A percentile compares a stretch with the other conserved stretches of the same genome.
Conservation (phyloP, 2,329 filamentous ascomycete genomes). For the Ceratocystis variospora region DNA sequence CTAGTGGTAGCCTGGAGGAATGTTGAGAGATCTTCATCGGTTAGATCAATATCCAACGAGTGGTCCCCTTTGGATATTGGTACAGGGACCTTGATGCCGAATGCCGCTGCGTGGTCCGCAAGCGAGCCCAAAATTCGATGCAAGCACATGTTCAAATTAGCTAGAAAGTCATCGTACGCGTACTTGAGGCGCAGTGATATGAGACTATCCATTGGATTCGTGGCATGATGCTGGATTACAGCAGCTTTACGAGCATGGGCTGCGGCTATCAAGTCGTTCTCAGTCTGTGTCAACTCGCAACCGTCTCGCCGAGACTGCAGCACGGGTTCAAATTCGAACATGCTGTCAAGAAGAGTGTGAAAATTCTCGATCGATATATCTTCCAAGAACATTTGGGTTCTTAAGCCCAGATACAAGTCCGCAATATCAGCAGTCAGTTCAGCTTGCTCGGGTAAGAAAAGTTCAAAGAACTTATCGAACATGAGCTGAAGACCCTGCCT, state of each 20-base stretch:
- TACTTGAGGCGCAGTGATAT: not conserved
- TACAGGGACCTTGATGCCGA: conserved; percentile 28
- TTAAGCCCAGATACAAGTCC: conserved; percentile 16
- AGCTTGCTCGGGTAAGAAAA: conserved; percentile 26
- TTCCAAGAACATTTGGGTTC: conserved; percentile 19
- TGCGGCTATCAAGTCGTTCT: conserved; percentile 16
- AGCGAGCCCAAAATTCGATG: conserved; percentile 26
- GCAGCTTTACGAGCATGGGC: conserved; percentile 14
- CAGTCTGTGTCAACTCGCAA: conserved; percentile 14
- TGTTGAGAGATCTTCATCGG: conserved; percentile 31
- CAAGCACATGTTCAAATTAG: conserved; percentile 26
- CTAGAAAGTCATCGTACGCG: conserved; percentile 22
- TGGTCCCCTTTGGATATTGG: conserved; percentile 23
- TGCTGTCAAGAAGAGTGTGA: conserved; percentile 14
- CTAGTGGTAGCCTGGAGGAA: conserved; percentile 33
- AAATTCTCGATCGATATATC: conserved; percentile 11
- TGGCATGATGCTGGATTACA: conserved; percentile 14
- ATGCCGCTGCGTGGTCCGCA: conserved; percentile 26
- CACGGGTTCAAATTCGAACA: conserved; percentile 16
- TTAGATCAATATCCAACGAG: conserved; percentile 13
- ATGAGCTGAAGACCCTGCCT: conserved; percentile 29
- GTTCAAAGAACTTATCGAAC: conserved; percentile 32
- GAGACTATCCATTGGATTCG: conserved; percentile 8
- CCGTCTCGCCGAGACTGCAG: conserved; percentile 13
- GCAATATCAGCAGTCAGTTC: conserved; percentile 18